Evolutionary conservation across 2,329 filamentous ascomycete species (phyloP).

Genomic region (Aspergillus sp.): DNA sequence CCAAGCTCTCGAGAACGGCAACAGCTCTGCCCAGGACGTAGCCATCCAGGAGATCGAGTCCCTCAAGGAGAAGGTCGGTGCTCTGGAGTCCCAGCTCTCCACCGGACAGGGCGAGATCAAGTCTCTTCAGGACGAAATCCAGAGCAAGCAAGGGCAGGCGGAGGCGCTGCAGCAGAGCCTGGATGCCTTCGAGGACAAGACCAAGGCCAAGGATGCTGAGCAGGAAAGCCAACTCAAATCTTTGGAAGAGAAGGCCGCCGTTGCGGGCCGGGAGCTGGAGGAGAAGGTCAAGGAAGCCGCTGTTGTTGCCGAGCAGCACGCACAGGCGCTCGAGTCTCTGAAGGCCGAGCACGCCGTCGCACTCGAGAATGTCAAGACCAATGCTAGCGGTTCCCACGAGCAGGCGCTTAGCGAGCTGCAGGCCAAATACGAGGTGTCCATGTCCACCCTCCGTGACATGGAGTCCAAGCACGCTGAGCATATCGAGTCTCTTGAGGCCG

Average conservation of each 20-base stretch:
- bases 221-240: constrained; percentile 37
- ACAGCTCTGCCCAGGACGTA: constrained; percentile 34
- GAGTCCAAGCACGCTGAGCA: constrained; percentile 35
- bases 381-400: constrained; percentile 34
- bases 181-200: constrained; percentile 38
- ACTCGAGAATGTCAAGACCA: constrained; percentile 33
- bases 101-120: constrained; percentile 36
- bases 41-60: constrained; percentile 40
- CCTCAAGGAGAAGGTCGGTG: constrained; percentile 37
- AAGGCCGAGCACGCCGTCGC: constrained; percentile 39
- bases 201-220: constrained; percentile 39
- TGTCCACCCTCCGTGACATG: constrained; percentile 30
- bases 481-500: constrained; percentile 31
- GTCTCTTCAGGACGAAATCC: constrained; percentile 36
- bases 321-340: constrained; percentile 34
- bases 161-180: constrained; percentile 41
- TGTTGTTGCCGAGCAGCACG: constrained; percentile 35
- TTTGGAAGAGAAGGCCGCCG: constrained; percentile 37
- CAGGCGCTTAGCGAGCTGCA: constrained; percentile 35
- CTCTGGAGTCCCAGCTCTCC: constrained; percentile 35
- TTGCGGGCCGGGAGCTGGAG: constrained; percentile 37
- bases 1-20: constrained; percentile 37
- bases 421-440: constrained; percentile 36
- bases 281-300: constrained; percentile 35
- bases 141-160: constrained; percentile 39